Conservation (phyloP, 306 rosid species). For the Fragaria vesca region DNA sequence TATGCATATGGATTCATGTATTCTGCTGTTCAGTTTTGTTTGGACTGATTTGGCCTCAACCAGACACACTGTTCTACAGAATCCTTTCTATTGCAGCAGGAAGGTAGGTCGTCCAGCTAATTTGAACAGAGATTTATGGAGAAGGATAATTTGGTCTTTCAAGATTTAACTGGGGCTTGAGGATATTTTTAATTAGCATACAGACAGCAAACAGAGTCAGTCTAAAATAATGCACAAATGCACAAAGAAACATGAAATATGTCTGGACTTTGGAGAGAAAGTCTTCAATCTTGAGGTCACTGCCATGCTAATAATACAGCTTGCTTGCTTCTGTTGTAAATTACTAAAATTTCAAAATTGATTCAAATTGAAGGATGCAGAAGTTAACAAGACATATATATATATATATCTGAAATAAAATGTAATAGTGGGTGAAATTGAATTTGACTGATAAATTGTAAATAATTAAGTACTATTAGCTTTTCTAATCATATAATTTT, state of each 20-base stretch:
- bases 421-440: not conserved
- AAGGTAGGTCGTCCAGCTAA: not conserved
- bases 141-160: not conserved
- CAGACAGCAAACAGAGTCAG: not conserved
- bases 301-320: not conserved
- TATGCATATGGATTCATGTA: not conserved
- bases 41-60: constrained; percentile 6
- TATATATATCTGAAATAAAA: not conserved
- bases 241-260: constrained; percentile 6
- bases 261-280: not conserved
- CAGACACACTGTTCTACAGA: not conserved
- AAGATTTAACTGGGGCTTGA: not conserved
- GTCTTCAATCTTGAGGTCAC: not conserved
- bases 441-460: not conserved
- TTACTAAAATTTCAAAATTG: not conserved
- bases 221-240: constrained; percentile 5
- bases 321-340: not conserved
- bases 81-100: not conserved
- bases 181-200: not conserved
- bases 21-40: not conserved
- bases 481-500: not conserved
- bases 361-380: not conserved
- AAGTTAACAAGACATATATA: not conserved
- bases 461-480: not conserved
- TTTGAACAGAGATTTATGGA: not conserved